Evolutionary conservation across 257 asterid genomes (phyloP), one percentile per base, ranked within the genome.

Genomic region (Eucommia ulmoides): DNA sequence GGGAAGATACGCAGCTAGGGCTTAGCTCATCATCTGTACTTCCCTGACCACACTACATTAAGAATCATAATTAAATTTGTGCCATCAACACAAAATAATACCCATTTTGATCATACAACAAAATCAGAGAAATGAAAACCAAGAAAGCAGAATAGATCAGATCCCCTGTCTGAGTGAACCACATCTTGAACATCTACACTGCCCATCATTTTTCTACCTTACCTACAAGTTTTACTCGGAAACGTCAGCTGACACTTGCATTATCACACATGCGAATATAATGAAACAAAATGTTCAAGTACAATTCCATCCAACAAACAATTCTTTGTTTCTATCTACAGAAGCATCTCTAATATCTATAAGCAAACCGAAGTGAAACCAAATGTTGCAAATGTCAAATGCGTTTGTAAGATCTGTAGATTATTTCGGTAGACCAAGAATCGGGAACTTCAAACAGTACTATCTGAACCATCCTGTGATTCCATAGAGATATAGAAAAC

Each of bases 21-120:
- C 89, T 86, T 49, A 91, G 79, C 75, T 86, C 97, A 21, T 91
- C 99, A 47, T 91, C 99, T 50, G 99, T 91, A 71, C 93, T 81
- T 59, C 99, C 99, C 63, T 79, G 97, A 57, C 99, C 99, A 60
- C 97, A 91, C 99, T 91, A 59, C 72, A 73, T 53, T 33, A 58
- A 53, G 15, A 53, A 26, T n/a, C 35, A 18, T 17, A n/a, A n/a
- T n/a, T n/a, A n/a, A n/a, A n/a, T n/a, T n/a, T n/a, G n/a, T n/a
- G n/a, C n/a, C n/a, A n/a, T n/a, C n/a, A n/a, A n/a, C n/a, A n/a
- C n/a, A n/a, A n/a, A n/a, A n/a, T n/a, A n/a, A n/a, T n/a, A n/a
- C n/a, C n/a, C n/a, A n/a, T n/a, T n/a, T n/a, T n/a, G n/a, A n/a
- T n/a, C n/a, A 35, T 35, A 35, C n/a, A 35, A 35, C n/a, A 11